A percentile compares a stretch with the other conserved stretches of the same genome.
phyloP scores from a whole-genome alignment of 805 yeast species.

The Candida coquimbonensis region DNA sequence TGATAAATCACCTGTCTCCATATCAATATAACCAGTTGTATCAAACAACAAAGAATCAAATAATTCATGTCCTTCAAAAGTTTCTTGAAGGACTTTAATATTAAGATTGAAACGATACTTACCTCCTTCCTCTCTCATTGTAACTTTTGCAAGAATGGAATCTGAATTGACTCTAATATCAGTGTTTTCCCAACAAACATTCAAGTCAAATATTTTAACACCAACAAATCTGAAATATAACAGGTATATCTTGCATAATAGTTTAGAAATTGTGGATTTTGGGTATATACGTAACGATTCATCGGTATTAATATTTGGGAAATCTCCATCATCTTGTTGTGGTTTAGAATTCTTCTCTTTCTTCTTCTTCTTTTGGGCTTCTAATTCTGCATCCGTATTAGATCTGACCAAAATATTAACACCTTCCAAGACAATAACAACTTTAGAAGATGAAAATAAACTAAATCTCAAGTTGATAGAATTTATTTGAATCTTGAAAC shows the following conservation, averaged over 20 bases:
- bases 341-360: not conserved
- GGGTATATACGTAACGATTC: slow-evolving; percentile 14
- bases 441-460: slow-evolving; percentile 10
- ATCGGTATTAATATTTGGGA: slow-evolving; percentile 8
- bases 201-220: slow-evolving; percentile 11
- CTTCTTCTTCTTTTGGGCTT: not conserved
- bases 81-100: slow-evolving; percentile 13
- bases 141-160: slow-evolving; percentile 8
- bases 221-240: slow-evolving; percentile 21
- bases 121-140: slow-evolving; percentile 6
- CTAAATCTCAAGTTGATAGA: slow-evolving; percentile 13
- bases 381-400: not conserved
- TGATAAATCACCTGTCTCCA: slow-evolving; percentile 15
- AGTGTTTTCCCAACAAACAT: slow-evolving; percentile 9
- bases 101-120: slow-evolving; percentile 7
- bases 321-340: not conserved
- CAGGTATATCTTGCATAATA: slow-evolving; percentile 11
- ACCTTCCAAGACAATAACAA: slow-evolving; percentile 16
- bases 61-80: slow-evolving; percentile 13
- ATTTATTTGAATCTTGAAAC: slow-evolving; percentile 8
- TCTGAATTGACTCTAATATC: slow-evolving; percentile 11
- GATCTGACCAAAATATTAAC: slow-evolving; percentile 7
- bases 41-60: slow-evolving; percentile 17
- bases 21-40: slow-evolving; percentile 11
- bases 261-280: slow-evolving; percentile 1